Evolutionary conservation across 768 basidiomycete species (phyloP).

Genomic region (Leccinum variicolor): DNA sequence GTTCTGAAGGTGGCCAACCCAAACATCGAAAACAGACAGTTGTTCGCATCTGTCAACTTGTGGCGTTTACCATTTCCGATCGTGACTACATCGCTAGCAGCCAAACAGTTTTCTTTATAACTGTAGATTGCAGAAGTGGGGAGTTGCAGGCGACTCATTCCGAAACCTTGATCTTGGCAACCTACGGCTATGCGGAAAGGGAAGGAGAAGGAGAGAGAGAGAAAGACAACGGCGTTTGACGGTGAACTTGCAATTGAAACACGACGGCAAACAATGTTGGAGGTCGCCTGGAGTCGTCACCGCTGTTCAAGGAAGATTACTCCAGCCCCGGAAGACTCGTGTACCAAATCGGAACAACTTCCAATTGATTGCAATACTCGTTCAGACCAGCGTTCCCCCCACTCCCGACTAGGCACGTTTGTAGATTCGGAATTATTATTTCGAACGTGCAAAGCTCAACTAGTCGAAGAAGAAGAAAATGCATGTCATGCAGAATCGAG

Average conservation of each 20-base stretch:
- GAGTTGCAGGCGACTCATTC: neutral
- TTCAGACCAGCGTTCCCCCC: neutral
- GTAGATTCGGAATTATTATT: neutral
- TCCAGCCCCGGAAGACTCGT: neutral
- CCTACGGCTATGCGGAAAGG: neutral
- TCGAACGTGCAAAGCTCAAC: neutral
- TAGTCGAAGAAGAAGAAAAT: neutral
- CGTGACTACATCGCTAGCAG: neutral
- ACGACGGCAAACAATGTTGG: neutral
- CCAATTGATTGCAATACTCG: neutral
- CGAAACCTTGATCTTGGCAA: neutral
- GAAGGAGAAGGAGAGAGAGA: neutral
- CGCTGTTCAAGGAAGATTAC: neutral
- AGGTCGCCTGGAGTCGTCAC: neutral
- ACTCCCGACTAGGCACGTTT: neutral
- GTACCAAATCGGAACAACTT: neutral
- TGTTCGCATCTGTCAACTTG: neutral
- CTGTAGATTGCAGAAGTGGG: neutral
- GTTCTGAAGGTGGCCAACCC: neutral
- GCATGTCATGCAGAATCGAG: neutral
- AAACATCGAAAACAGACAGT: neutral
- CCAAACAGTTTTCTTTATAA: neutral
- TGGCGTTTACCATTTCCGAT: slow-evolving; percentile 6
- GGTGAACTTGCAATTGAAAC: neutral
- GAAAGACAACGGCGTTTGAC: neutral